A percentile compares a stretch with the other conserved stretches of the same genome.
phyloP scores from a whole-genome alignment of 371 early-diverging fungal species.

The Dinochytrium kinnereticum region DNA sequence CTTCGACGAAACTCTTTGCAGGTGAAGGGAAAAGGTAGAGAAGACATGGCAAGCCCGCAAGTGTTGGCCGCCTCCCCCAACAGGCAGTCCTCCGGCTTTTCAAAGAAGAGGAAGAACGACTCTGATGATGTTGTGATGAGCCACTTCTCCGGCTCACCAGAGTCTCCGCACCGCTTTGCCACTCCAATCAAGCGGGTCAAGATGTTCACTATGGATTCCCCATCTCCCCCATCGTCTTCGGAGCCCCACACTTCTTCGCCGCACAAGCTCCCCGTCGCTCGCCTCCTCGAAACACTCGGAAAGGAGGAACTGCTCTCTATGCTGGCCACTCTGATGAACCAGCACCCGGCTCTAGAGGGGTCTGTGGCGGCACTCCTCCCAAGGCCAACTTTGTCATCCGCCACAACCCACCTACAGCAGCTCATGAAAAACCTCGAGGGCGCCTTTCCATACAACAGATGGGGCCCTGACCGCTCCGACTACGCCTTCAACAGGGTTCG shows the following conservation, averaged over 20 bases:
- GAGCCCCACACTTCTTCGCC: background rate
- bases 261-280: constrained; percentile 22
- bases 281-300: constrained; percentile 60
- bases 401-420: constrained; percentile 65
- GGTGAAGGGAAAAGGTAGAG: too few species aligned
- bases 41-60: background rate
- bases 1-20: too few species aligned
- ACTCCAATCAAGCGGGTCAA: constrained; percentile 10
- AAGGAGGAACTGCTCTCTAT: constrained; percentile 77
- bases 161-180: background rate
- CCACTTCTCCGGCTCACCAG: background rate
- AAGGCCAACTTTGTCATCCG: constrained; percentile 84
- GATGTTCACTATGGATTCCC: background rate
- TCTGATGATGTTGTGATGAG: constrained; percentile 7
- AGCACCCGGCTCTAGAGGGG: constrained; percentile 72
- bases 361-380: constrained; percentile 81
- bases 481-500: constrained; percentile 89
- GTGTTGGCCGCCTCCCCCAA: background rate
- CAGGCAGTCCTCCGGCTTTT: background rate
- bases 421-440: constrained; percentile 70
- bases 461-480: constrained; percentile 74
- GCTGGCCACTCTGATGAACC: constrained; percentile 69
- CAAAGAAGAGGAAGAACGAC: background rate
- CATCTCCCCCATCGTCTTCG: background rate
- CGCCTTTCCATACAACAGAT: constrained; percentile 83